Evolutionary conservation across 148 eudicot species (phyloP), one percentile per base, ranked within the genome.

Genomic region (Suaeda aralocaspica): DNA sequence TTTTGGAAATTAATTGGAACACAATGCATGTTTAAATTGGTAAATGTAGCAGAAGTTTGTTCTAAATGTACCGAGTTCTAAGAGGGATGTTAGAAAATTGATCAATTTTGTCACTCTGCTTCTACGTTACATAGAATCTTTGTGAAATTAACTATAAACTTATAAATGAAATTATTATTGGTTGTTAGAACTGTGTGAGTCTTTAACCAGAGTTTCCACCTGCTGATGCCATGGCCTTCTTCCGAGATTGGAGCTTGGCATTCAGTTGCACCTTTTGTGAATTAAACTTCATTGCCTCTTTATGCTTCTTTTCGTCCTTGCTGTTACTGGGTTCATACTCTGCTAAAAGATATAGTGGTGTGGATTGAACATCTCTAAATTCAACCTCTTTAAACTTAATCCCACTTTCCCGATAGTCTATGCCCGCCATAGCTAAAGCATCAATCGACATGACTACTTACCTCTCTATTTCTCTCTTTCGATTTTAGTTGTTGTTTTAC

Each of bases 361-460:
- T 56, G 3, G 55, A 41, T 57, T 77, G 69, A 51, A 50, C 10
- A 15, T 51, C 76, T 26, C 56, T 41, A n/a, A 57, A 39, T 31
- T 77, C 80, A 41, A 24, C 56, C 56, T 73, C 52, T 51, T 69
- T 71, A 26, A 76, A 26, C 2, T 25, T 45, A 28, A 69, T 69
- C 14, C 52, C 58, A 22, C 50, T 64, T 42, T 73, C 71, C 21
- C 36, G 64, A 60, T 73, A 80, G 25, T 80, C 83, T 7, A 69
- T 71, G 34, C 83, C 83, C 18, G 83, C 83, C 83, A 76, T 80
- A 24, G 80, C 83, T 67, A 81, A 68, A 31, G 84, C 84, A 66
- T 81, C 84, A 1, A 81, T 66, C 25, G 81, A 81, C 80, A 77
- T 80, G 42, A 19, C n/a, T 60, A 3, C 0, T 31, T 31, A 26